Evolutionary conservation across 176 grass and related monocot species (phyloP), one percentile per base, ranked within the genome.

Genomic region (Eragrostis nindensis): DNA sequence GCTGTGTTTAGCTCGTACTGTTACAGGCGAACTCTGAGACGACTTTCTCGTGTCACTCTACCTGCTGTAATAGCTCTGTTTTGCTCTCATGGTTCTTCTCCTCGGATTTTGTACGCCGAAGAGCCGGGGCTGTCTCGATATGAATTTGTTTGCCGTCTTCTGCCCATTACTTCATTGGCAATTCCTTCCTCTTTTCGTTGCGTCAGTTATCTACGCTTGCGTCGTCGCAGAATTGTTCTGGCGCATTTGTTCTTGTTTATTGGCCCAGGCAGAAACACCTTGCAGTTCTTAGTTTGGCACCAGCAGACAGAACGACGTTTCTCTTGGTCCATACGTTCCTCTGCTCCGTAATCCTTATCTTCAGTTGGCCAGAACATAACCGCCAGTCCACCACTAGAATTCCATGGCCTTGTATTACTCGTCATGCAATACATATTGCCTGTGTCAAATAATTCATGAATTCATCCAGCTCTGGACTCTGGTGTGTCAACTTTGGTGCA

Each of bases 291-390:
- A 52, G 47, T 72, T 32, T 21, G 70, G 50, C 53, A 21, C 70
- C 70, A 52, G 46, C 39, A 74, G 56, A 63, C 71, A 48, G 29
- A 10, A 8, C 53, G 8, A 10, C 41, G 32, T 6, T 53, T 81
- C 36, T 71, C 46, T 55, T 89, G 71, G 46, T 64, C 71, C 70
- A 67, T 73, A 70, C 44, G 76, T 44, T 85, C 43, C 24, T 29
- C 26, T 70, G 41, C 77, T 56, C 57, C 48, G 0, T 42, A 19
- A 15, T 26, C 32, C 63, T 71, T 85, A 76, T 81, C 82, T 56
- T 65, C 53, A 63, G 26, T 18, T 76, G n/a, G 15, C 52, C 16
- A 48, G 57, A 73, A 47, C 56, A 18, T 16, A 87, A 22, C 54
- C 1, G 46, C 63, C 18, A 81, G 48, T 59, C 57, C 7, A 19